Conservation (phyloP, 23 red algal species). For the Cyanidiococcus yangmingshanensis region DNA sequence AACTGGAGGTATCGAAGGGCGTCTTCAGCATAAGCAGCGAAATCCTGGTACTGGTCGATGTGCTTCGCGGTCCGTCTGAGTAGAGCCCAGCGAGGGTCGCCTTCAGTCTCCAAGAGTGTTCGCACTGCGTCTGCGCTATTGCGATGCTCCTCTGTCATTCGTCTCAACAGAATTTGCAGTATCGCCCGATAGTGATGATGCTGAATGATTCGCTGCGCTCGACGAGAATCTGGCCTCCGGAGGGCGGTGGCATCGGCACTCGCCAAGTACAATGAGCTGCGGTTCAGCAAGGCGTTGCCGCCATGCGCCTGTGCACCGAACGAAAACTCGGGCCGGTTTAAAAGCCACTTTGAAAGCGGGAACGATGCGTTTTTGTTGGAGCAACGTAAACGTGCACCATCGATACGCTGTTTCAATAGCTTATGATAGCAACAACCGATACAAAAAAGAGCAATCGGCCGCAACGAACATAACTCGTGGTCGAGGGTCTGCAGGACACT, state of each 20-base stretch:
- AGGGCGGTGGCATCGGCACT: not conserved
- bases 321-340: not conserved
- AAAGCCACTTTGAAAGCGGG: not conserved
- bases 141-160: not conserved
- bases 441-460: not conserved
- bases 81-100: not conserved
- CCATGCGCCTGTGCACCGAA: not conserved
- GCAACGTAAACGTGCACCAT: no score
- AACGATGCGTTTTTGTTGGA: not conserved
- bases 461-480: not conserved
- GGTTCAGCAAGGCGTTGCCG: slow-evolving; percentile 5
- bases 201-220: not conserved
- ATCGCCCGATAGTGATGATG: slow-evolving; percentile 8
- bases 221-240: not conserved
- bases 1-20: not conserved
- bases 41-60: slow-evolving; percentile 8
- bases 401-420: no score
- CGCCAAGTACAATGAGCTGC: slow-evolving; percentile 13
- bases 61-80: not conserved
- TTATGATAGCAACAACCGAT: slow-evolving; percentile 15
- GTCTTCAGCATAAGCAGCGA: not conserved
- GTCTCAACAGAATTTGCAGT: not conserved
- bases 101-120: not conserved
- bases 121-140: not conserved
- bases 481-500: not conserved